These are phyloP conservation scores for Pseudogymnoascus sp. DNA, from an alignment of 2,329 filamentous ascomycete species.

Conservation along the genomic window DNA sequence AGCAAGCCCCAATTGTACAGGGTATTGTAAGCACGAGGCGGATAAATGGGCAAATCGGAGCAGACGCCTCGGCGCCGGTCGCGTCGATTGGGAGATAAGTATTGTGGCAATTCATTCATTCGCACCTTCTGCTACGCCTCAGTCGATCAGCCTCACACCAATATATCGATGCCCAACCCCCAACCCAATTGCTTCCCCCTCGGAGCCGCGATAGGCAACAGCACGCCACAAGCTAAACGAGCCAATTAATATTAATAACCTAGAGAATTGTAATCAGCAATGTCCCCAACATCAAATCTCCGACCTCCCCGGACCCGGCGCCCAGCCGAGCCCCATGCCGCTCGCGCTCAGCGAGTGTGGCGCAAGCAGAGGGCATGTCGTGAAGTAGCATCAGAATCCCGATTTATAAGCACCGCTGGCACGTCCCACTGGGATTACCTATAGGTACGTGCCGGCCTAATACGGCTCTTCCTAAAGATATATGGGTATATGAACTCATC, in stretches of 20 bases:
- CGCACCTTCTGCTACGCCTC: not conserved
- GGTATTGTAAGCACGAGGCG: not conserved
- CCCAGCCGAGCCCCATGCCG: not conserved
- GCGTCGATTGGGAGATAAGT: not conserved
- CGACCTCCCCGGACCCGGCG: not conserved
- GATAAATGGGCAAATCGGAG: not conserved
- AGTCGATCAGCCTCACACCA: not conserved
- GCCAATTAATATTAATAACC: not conserved
- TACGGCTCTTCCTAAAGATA: slow-evolving; percentile 10
- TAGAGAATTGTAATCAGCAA: not conserved
- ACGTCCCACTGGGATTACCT: slow-evolving; percentile 7
- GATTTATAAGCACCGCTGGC: slow-evolving; percentile 5
- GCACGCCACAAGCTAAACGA: not conserved
- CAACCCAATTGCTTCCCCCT: not conserved
- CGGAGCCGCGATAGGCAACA: not conserved
- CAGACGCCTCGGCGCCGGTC: not conserved
- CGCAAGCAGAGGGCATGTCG: not conserved
- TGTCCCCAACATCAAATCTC: not conserved
- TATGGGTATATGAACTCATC: slow-evolving; percentile 10
- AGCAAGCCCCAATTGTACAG: not conserved
- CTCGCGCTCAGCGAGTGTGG: not conserved
- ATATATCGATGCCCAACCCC: not conserved
- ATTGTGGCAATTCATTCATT: not conserved
- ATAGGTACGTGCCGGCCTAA: slow-evolving; percentile 8
- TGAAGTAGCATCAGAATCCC: slow-evolving; percentile 9